A percentile compares a stretch with the other conserved stretches of the same genome.
Conservation (phyloP, 2,329 filamentous ascomycete species). For the Sordariomycetes sp. region DNA sequence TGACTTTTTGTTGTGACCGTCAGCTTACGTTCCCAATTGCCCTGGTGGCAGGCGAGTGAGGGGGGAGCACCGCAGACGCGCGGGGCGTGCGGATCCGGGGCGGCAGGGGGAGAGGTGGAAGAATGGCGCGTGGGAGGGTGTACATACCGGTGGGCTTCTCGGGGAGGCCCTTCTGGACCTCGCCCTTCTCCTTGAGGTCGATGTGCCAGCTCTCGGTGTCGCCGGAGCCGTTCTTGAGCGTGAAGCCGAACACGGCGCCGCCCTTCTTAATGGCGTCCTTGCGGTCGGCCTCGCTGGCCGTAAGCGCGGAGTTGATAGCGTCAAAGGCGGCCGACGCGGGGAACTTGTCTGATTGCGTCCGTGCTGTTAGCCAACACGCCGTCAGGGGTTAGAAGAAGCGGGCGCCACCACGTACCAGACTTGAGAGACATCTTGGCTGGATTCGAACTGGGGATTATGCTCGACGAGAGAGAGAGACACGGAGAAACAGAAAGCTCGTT, state of each 20-base stretch:
- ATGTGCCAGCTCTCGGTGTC: slow-evolving; percentile 85
- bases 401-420: background rate
- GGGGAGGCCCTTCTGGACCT: slow-evolving; percentile 66
- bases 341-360: slow-evolving; percentile 54
- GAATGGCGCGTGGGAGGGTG: background rate
- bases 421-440: slow-evolving; percentile 3
- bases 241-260: slow-evolving; percentile 82
- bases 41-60: background rate
- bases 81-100: background rate
- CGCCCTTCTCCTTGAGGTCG: slow-evolving; percentile 84
- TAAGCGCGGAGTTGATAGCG: slow-evolving; percentile 64
- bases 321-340: slow-evolving; percentile 90
- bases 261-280: slow-evolving; percentile 85
- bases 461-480: background rate
- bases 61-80: background rate
- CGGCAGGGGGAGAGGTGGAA: background rate
- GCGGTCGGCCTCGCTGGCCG: slow-evolving; percentile 58
- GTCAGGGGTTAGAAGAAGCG: background rate
- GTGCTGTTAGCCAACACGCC: background rate
- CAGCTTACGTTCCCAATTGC: background rate
- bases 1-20: slow-evolving; percentile 46
- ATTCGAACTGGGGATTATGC: background rate
- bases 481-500: background rate
- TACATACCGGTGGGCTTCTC: slow-evolving; percentile 72
- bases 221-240: slow-evolving; percentile 75